A percentile compares a stretch with the other conserved stretches of the same genome.
Conservation (phyloP, 2,329 filamentous ascomycete genomes). For the Colletotrichum zoysiae region DNA sequence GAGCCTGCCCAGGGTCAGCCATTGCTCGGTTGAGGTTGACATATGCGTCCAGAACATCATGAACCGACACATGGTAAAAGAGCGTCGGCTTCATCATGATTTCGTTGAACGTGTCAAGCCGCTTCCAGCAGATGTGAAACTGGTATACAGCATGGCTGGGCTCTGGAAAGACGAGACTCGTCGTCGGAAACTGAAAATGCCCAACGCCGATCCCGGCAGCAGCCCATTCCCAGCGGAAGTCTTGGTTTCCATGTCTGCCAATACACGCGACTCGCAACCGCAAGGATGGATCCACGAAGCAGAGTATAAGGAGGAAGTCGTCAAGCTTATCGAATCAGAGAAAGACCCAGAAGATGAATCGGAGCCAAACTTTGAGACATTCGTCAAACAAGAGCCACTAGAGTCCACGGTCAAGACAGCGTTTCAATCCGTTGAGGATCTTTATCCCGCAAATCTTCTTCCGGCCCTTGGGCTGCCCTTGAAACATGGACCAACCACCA, state of each 20-base stretch:
- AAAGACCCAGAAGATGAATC: constrained; percentile 59
- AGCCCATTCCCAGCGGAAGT: constrained; percentile 86
- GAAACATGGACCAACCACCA: constrained; percentile 47
- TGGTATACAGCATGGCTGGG: constrained; percentile 94
- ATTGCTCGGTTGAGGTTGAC: constrained; percentile 92
- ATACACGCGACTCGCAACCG: constrained; percentile 77
- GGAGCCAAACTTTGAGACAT: constrained; percentile 72
- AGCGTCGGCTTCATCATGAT: constrained; percentile 86
- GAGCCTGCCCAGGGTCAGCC: constrained; percentile 80
- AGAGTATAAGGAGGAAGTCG: constrained; percentile 78
- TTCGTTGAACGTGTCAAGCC: constrained; percentile 81
- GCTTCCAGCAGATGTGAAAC: constrained; percentile 76
- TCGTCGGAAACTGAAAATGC: constrained; percentile 80
- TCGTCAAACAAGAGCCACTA: constrained; percentile 67
- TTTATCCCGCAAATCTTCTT: constrained; percentile 78
- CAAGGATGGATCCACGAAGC: constrained; percentile 94
- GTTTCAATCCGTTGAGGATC: constrained; percentile 86
- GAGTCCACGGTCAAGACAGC: constrained; percentile 78
- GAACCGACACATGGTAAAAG: constrained; percentile 81
- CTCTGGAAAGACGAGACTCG: constrained; percentile 92
- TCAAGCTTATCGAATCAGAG: constrained; percentile 74
- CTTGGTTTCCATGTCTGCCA: constrained; percentile 89
- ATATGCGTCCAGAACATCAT: constrained; percentile 88
- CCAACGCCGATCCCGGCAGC: constrained; percentile 71
- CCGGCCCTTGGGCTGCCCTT: constrained; percentile 59